phyloP scores from a whole-genome alignment of 129 eudicot genomes.

The Centella asiatica region DNA sequence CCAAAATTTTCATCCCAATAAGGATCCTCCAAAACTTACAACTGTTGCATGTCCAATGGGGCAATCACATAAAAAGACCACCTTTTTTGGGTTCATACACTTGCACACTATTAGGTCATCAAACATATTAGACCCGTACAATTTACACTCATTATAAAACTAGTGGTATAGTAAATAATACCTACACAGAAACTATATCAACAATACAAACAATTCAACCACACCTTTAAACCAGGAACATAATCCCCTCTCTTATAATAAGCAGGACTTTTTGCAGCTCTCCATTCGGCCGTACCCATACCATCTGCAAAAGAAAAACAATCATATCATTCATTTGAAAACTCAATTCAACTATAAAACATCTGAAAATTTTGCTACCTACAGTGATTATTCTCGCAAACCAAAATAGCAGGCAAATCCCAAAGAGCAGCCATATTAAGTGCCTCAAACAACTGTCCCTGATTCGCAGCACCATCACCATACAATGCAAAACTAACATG shows the following conservation, averaged over 20 bases:
- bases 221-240: conserved; percentile 97
- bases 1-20: not conserved
- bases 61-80: no score
- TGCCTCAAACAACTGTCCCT: conserved; percentile 94
- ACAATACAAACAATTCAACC: not conserved
- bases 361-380: conserved; percentile 10
- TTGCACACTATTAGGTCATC: no score
- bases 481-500: conserved; percentile 70
- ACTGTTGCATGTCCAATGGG: not conserved
- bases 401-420: conserved; percentile 96
- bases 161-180: no score
- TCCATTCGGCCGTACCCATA: conserved; percentile 99
- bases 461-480: conserved; percentile 98
- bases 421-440: conserved; percentile 97
- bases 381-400: conserved; percentile 99
- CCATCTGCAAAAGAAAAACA: conserved; percentile 60
- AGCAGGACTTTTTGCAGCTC: conserved; percentile 95
- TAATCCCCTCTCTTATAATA: conserved; percentile 98
- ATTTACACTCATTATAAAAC: no score
- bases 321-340: not conserved
- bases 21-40: not conserved
- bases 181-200: no score
- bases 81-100: no score
- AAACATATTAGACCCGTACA: no score
- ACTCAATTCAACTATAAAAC: not conserved